phyloP scores from a whole-genome alignment of 108 stramenopile species.

The Cyclotella choctawhatcheeana region DNA sequence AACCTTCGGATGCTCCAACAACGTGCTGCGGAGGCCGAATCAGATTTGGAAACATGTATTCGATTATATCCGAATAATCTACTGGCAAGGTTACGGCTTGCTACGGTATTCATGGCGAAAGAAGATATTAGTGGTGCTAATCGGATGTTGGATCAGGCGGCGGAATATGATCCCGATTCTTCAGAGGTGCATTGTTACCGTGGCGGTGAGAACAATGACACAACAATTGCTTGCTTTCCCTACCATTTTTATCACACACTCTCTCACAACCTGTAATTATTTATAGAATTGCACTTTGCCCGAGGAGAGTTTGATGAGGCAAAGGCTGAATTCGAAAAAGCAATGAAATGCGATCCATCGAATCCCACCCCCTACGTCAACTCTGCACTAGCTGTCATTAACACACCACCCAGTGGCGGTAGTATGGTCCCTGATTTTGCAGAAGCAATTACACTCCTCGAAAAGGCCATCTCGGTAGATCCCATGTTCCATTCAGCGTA shows the following conservation, averaged over 20 bases:
- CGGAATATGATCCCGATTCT: slow-evolving; percentile 67
- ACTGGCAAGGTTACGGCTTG: slow-evolving; percentile 83
- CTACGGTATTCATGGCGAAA: slow-evolving; percentile 79
- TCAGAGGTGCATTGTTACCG: slow-evolving; percentile 91
- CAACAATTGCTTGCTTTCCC: neutral
- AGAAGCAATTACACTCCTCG: slow-evolving; percentile 71
- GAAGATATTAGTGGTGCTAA: slow-evolving; percentile 78
- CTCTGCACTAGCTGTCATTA: slow-evolving; percentile 82
- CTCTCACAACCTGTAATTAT: neutral
- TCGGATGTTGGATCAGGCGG: slow-evolving; percentile 73
- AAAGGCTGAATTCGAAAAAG: slow-evolving; percentile 78
- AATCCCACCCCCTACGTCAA: slow-evolving; percentile 94
- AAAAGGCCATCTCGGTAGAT: slow-evolving; percentile 85
- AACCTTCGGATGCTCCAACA: slow-evolving; percentile 86
- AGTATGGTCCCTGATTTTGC: slow-evolving; percentile 66
- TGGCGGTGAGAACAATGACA: slow-evolving; percentile 36
- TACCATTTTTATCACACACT: neutral
- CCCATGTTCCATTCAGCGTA: slow-evolving; percentile 92
- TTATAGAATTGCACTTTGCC: slow-evolving; percentile 80
- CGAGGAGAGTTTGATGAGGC: slow-evolving; percentile 74
- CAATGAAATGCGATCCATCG: slow-evolving; percentile 74
- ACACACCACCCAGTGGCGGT: slow-evolving; percentile 75
- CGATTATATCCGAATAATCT: slow-evolving; percentile 81
- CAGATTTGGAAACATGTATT: slow-evolving; percentile 77
- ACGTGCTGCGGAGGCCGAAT: slow-evolving; percentile 64